Conservation (phyloP, 306 rosid genomes). For the Cucumis melo region DNA sequence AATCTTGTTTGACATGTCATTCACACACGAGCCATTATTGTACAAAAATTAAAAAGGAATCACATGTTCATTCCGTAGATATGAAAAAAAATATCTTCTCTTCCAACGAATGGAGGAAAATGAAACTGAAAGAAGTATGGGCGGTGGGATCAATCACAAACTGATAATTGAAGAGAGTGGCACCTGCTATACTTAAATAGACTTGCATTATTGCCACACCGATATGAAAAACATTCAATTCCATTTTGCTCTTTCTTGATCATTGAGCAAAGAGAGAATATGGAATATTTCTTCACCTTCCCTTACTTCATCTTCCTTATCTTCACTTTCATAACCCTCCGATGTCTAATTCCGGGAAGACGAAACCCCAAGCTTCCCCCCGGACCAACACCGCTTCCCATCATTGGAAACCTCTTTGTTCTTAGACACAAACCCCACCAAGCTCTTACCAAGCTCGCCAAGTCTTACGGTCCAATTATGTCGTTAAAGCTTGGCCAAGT, state of each 20-base stretch:
- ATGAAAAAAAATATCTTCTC: no score
- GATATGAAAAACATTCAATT: no score
- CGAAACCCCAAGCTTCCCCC: slow-evolving; percentile 30
- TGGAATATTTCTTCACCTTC: not conserved
- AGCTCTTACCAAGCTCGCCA: slow-evolving; percentile 24
- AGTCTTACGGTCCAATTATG: slow-evolving; percentile 22
- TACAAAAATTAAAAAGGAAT: no score
- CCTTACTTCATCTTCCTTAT: not conserved
- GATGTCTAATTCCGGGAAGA: not conserved
- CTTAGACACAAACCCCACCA: slow-evolving; percentile 40
- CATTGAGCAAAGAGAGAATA: not conserved
- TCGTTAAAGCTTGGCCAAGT: slow-evolving; percentile 32
- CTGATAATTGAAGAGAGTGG: no score
- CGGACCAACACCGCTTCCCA: slow-evolving; percentile 29
- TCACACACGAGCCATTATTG: no score
- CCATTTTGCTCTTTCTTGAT: not conserved
- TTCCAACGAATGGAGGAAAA: no score
- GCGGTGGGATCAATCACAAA: no score
- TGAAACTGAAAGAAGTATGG: no score
- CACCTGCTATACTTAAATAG: no score
- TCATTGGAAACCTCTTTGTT: slow-evolving; percentile 41
- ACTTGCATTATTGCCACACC: no score
- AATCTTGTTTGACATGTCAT: no score
- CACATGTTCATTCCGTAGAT: no score
- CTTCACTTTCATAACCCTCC: not conserved